These are phyloP conservation scores for Thraustochytrium sp. DNA, from an alignment of 352 stramenopile genomes.

Conservation along the genomic window DNA sequence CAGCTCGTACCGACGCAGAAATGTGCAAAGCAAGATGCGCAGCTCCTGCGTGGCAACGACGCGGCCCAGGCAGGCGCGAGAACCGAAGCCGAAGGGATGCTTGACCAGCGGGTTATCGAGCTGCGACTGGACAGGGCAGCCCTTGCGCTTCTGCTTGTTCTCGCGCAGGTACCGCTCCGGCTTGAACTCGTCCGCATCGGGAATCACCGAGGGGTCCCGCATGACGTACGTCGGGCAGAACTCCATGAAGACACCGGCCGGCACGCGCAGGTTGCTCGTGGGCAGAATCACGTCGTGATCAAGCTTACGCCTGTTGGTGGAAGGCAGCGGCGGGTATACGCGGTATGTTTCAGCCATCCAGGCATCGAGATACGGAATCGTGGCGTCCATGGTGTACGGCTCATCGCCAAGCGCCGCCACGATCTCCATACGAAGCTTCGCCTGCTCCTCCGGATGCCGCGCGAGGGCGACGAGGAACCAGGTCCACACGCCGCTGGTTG, in stretches of 20 bases:
- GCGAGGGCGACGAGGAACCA: background rate
- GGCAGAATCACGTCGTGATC: background rate
- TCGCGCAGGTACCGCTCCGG: background rate
- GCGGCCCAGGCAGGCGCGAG: background rate
- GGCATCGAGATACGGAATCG: slow-evolving; percentile 7
- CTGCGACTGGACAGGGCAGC: background rate
- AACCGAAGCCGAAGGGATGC: background rate
- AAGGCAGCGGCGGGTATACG: background rate
- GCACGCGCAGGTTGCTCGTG: background rate
- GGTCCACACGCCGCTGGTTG: background rate
- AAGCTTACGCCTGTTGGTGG: background rate
- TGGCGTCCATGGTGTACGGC: background rate
- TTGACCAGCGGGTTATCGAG: background rate
- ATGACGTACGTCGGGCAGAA: background rate
- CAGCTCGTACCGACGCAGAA: background rate
- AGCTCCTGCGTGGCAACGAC: background rate
- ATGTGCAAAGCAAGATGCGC: background rate
- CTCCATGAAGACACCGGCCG: background rate
- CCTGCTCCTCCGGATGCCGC: background rate
- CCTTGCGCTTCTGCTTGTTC: background rate
- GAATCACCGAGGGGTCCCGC: background rate
- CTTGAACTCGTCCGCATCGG: background rate
- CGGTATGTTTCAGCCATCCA: background rate
- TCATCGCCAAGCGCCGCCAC: background rate
- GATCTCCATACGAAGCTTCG: background rate